Evolutionary conservation across 805 yeast genomes (phyloP), one percentile per base, ranked within the genome.

Genomic region (Kuraishia piskuri): DNA sequence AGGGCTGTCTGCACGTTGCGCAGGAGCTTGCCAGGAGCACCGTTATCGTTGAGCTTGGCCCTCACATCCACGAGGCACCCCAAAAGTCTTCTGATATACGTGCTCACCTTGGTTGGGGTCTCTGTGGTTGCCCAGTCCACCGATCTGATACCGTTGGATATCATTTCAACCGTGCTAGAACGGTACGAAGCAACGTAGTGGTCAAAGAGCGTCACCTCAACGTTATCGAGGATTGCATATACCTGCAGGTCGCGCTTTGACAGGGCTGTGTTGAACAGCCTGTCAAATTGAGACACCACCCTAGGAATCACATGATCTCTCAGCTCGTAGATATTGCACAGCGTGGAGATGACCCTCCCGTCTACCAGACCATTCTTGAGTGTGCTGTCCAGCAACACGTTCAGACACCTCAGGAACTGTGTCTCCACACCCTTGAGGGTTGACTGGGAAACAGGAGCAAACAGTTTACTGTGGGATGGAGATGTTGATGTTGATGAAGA

Each of bases 181-280:
- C 80, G 73, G 63, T 81, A 76, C 50, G 75, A 76, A 5, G 75
- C 72, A 50, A 81, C 67, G 58, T 76, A 84, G 21, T 76, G 75
- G 14, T 76, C 77, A 58, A 83, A 82, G 4, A 86, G 69, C 1
- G 78, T 76, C 12, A 70, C 63, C 56, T 83, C 86, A 64, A 79
- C 70, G 52, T 74, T 73, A 20, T 72, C 75, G 52, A 83, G 59
- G 2, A 75, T 66, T 7, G 68, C 63, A 54, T 72, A 76, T 1
- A 83, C 63, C n/a, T 76, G 74, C 24, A 77, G 58, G 17, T 75
- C 68, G 23, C 73, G 70, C 6, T 72, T 69, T 6, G 73, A 66
- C 24, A 79, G 58, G 9, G 73, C 69, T 20, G 78, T 69, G 46
- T 75, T 76, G 56, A 84, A 82, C 2, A 70, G 69, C 6, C 68